Evolutionary conservation across 2,329 filamentous ascomycete genomes (phyloP), one percentile per base, ranked within the genome.

Genomic region (Ascochyta rabiei): DNA sequence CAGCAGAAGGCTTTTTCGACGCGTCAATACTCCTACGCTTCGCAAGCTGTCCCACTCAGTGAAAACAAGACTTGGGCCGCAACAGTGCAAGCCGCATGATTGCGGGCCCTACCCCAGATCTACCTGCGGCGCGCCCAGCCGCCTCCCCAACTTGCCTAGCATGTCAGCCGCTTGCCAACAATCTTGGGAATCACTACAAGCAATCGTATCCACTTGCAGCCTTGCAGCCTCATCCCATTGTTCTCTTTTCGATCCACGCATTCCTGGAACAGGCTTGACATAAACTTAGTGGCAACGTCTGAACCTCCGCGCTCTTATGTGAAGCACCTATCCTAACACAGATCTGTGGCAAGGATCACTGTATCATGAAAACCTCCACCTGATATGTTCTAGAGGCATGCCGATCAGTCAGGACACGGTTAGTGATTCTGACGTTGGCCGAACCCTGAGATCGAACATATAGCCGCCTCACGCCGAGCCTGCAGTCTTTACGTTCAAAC

Each of bases 1-100:
- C 65, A 61, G 31, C 71, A 72, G 67, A 66, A 54, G 26, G 41
- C 24, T 61, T 60, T 48, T 46, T 56, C 57, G 39, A 56, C 56
- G 66, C 63, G 62, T 62, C 54, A 63, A 59, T 64, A 63, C 46
- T 47, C 24, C 52, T 56, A 56, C 49, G 53, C 47, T 57, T 56
- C 53, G 57, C 54, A 49, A 48, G 40, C 47, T 28, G 61, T 57
- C 60, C 68, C 65, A 67, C 62, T 44, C 34, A 12, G 45, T 50
- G 54, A 49, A 64, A 64, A 63, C 65, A 60, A 61, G 59, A 65
- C 59, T 67, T 63, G 60, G 71, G 70, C 71, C 68, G 63, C 70
- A 72, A 66, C 66, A 63, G 40, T 48, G 35, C 41, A 40, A 57
- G 54, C 54, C 54, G 54, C 54, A 57, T 52, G 35, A 49, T 43